Conservation (phyloP, 2,329 filamentous ascomycete genomes). For the Mycosphaerella sp. region DNA sequence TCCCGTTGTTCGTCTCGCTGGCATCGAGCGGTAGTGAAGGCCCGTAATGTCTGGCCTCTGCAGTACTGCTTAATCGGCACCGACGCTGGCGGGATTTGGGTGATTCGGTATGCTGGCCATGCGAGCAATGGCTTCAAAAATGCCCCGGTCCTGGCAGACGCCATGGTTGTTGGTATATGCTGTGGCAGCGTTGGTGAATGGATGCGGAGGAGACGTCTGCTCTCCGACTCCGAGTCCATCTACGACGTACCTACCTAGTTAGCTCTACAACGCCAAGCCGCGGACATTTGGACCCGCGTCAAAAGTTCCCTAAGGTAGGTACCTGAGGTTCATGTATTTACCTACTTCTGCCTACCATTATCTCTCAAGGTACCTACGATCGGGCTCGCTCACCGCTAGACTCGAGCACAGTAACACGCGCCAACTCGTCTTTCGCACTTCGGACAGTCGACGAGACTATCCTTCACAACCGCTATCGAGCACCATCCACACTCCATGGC, state of each 20-base stretch:
- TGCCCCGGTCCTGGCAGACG: conserved; percentile 8
- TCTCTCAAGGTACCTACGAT: too few species aligned
- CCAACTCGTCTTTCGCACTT: too few species aligned
- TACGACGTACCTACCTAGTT: neutral
- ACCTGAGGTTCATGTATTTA: neutral
- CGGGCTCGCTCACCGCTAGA: too few species aligned
- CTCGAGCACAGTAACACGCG: too few species aligned
- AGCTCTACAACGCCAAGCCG: neutral
- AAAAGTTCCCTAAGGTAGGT: neutral
- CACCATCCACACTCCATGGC: conserved; percentile 24
- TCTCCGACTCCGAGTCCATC: neutral
- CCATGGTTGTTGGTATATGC: neutral
- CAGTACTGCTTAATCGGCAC: conserved; percentile 14
- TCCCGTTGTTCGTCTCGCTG: conserved; percentile 11
- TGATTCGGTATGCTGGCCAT: conserved; percentile 14
- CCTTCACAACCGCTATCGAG: neutral
- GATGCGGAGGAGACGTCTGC: neutral
- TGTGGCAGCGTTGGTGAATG: neutral
- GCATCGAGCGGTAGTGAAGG: conserved; percentile 20
- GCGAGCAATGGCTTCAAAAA: conserved; percentile 23
- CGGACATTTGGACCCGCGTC: too few species aligned
- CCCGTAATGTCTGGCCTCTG: conserved; percentile 14
- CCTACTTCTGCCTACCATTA: too few species aligned
- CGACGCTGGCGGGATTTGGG: conserved; percentile 7
- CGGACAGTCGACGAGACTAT: too few species aligned